A percentile compares a stretch with the other conserved stretches of the same genome.
phyloP scores from a whole-genome alignment of 1,284 basidiomycete genomes.

The Bothia castanella region DNA sequence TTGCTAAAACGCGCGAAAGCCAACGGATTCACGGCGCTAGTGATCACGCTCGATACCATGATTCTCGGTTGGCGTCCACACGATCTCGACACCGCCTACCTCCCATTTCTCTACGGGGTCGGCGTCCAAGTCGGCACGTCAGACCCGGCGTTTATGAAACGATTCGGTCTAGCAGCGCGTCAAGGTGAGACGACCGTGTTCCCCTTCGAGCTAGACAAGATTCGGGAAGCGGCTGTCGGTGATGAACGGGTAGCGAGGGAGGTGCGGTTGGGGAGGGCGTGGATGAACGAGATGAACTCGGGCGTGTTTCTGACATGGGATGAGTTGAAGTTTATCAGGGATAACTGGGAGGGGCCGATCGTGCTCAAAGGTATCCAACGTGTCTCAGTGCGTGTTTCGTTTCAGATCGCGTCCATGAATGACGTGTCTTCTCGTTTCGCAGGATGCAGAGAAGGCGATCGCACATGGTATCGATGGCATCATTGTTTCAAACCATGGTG shows the following conservation, averaged over 20 bases:
- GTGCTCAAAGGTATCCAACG: slow-evolving; percentile 62
- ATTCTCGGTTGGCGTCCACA: slow-evolving; percentile 48
- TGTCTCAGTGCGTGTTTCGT: not conserved
- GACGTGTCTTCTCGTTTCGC: not conserved
- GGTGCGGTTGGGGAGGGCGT: slow-evolving; percentile 48
- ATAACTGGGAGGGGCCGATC: slow-evolving; percentile 68
- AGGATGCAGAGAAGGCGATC: slow-evolving; percentile 70
- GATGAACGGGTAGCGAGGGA: not conserved
- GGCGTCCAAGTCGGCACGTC: slow-evolving; percentile 42
- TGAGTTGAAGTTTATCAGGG: slow-evolving; percentile 56
- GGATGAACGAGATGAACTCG: slow-evolving; percentile 56
- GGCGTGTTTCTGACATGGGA: slow-evolving; percentile 63
- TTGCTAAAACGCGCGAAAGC: slow-evolving; percentile 49
- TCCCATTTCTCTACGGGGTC: slow-evolving; percentile 43
- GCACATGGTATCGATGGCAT: slow-evolving; percentile 71
- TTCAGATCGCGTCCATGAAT: slow-evolving; percentile 13
- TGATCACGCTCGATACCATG: slow-evolving; percentile 52
- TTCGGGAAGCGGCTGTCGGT: slow-evolving; percentile 32
- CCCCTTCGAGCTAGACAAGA: slow-evolving; percentile 51
- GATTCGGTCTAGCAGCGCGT: slow-evolving; percentile 31
- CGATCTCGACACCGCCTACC: slow-evolving; percentile 38
- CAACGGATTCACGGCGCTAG: slow-evolving; percentile 49
- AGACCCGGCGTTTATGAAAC: slow-evolving; percentile 53
- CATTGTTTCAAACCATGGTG: slow-evolving; percentile 79
- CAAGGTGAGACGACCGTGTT: slow-evolving; percentile 39